Evolutionary conservation across 352 stramenopile species (phyloP), one percentile per base, ranked within the genome.

Genomic region (Aphanomyces cochlioides): DNA sequence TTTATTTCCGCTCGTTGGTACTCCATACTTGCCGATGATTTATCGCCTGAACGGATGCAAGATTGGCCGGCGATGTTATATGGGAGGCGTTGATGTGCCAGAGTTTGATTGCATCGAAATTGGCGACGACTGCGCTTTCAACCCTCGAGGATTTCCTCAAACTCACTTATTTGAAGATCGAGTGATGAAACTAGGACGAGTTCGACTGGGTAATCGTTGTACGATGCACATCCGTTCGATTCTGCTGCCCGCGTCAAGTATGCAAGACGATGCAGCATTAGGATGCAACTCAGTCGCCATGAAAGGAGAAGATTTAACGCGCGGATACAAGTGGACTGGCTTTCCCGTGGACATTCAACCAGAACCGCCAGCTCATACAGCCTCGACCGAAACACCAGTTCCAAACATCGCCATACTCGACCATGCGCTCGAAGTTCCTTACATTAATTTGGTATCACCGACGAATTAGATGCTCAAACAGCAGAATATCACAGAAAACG

Each of bases 81-180:
- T 63, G 56, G 56, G 56, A n/a, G 34, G 15, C 8, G 5, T 63
- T 7, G 56, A 63, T n/a, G 38, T 63, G 34, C 56, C 56, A 8
- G 56, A 63, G 28, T 63, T 63, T 45, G 56, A 63, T 15, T 41
- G 34, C 19, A 15, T 63, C 56, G 3, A n/a, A 3, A 10, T 63
- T 45, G 56, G 56, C 21, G 56, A 63, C 56, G 56, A 63, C 17
- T 21, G 34, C 0, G 56, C 56, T 4, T 41, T 63, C 13, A 63
- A 63, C 56, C 34, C 34, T 15, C n/a, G 7, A 8, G 45, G 56
- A n/a, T 63, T 63, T 43, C 56, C 56, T 15, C 56, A 63, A 19
- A 63, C 56, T 15, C 56, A 63, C 56, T 19, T 63, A 7, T 63
- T 63, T 45, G 56, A 63, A 45, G 56, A 63, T 37, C 56, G 56